A percentile compares a stretch with the other conserved stretches of the same genome.
These are phyloP conservation scores for Penicillium desertorum DNA, from an alignment of 495 filamentous ascomycete species.

Conservation along the genomic window DNA sequence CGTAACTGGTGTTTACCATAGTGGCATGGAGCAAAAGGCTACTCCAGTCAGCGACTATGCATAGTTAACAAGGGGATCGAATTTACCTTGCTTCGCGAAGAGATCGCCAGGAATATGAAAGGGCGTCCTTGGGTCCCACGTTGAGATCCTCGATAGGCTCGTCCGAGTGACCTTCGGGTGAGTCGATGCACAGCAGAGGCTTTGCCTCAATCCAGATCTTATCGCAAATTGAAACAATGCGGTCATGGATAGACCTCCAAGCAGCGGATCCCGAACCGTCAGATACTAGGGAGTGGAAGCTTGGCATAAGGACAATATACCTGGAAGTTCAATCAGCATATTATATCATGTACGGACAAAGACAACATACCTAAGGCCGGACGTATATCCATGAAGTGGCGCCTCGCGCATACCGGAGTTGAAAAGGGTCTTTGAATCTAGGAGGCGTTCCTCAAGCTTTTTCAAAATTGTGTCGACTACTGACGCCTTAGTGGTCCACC, in stretches of 20 bases:
- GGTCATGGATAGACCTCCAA: conserved; percentile 51
- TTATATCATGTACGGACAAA: background rate
- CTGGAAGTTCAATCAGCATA: conserved; percentile 32
- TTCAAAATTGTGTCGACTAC: conserved; percentile 48
- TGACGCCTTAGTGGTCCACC: conserved; percentile 40
- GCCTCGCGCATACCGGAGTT: conserved; percentile 59
- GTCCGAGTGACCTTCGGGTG: conserved; percentile 83
- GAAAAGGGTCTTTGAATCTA: conserved; percentile 55
- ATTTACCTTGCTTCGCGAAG: conserved; percentile 84
- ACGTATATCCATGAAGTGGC: conserved; percentile 70
- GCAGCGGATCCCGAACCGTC: conserved; percentile 12
- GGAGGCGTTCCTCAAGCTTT: conserved; percentile 57
- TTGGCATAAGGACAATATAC: conserved; percentile 44
- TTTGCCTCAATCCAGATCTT: conserved; percentile 73
- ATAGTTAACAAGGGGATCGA: background rate
- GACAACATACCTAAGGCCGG: conserved; percentile 56
- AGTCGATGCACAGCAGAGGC: conserved; percentile 80
- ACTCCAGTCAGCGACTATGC: conserved; percentile 38
- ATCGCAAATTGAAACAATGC: conserved; percentile 56
- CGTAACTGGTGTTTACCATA: conserved; percentile 39
- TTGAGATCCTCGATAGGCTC: conserved; percentile 68
- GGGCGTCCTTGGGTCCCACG: conserved; percentile 73
- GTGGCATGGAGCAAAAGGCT: conserved; percentile 54
- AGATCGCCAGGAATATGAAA: conserved; percentile 92
- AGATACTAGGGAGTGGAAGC: conserved; percentile 39